Evolutionary conservation across 257 asterid genomes (phyloP), one percentile per base, ranked within the genome.

Genomic region (Agastache rugosa): DNA sequence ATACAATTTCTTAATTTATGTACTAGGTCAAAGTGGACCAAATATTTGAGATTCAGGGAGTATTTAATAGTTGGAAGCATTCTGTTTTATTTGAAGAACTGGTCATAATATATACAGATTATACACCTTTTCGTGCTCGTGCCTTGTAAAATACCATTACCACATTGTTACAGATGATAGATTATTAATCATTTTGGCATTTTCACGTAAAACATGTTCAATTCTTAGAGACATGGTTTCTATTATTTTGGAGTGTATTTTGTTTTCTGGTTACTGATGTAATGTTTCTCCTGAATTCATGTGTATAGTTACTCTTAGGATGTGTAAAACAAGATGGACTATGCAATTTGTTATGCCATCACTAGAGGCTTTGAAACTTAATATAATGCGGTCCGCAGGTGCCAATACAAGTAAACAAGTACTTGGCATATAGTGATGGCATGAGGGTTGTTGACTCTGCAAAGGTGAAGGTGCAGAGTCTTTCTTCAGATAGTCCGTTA

Each of bases 371-470:
- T 58, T 5, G 11, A 7, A 62, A 48, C 22, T 6, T 20, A 20
- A 47, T 47, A 17, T 22, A 11, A 16, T 29, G 54, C 4, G 61
- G 29, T 67, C 39, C n/a, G 12, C 75, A 84, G 88, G 88, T 84
- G 75, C 88, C 88, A 35, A 83, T 85, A 63, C 90, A 85, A 81
- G 87, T 85, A 48, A 85, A 85, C 80, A 85, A 63, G 60, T 77
- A 59, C 79, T 63, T 85, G 80, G 90, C 86, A 4, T 79, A 74
- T 22, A 71, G 78, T 63, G 90, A 85, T n/a, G 90, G 90, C 42
- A 79, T 85, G 90, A 79, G 76, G 77, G 81, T 85, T n/a, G 27
- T 83, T 2, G 86, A 85, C 55, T 63, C 85, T 9, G 83, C 84
- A n/a, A 83, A 79, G 79, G 77, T 42, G 71, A 48, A 66, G 3